Base-by-base conservation (phyloP, 1,139 yeast species). In the Yamadazyma jaroonii region DNA sequence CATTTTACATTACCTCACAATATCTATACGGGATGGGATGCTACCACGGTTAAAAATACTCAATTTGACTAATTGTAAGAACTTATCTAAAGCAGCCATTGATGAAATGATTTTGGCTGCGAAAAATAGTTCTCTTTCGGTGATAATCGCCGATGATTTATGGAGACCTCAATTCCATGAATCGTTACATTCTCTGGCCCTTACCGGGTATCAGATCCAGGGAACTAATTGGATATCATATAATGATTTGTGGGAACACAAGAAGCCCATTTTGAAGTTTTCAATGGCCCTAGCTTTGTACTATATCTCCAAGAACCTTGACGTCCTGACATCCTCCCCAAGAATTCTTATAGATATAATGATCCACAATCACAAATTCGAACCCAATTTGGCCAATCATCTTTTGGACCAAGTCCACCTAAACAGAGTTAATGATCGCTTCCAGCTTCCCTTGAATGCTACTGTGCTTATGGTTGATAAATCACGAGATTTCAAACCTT, bases 231-330 rank as follows among this genome's bases (percentile, higher is more conserved):
- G 69, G 68, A 33, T 46, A 10, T 32, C 33, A 9, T 34, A 52
- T 14, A 36, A 38, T 36, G 39, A 45, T 25, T 40, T 49, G 3
- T 37, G 43, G 43, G 37, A 37, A 29, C 41, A 42, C 22, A 42
- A 22, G 29, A 45, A 11, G 8, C 17, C 52, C 4, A 35, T 61
- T 4, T 20, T 46, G 10, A 50, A 50, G 24, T 38, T 57, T 10
- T 67, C 71, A 2, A 34, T 65, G 33, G 64, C 57, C 0, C 47
- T 62, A 32, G 62, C 60, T 34, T 48, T 57, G 25, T 51, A 49
- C 35, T 48, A 50, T 20, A 38, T 61, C 9, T 37, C 38, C 28
- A 45, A 46, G 29, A 23, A 40, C 34, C n/a, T n/a, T 6, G 30
- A 29, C 1, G 9, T 17, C 3, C 42, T 44, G 11, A 7, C 10